These are phyloP conservation scores for Ramaria sp. DNA, from an alignment of 768 basidiomycete species.

Conservation along the genomic window DNA sequence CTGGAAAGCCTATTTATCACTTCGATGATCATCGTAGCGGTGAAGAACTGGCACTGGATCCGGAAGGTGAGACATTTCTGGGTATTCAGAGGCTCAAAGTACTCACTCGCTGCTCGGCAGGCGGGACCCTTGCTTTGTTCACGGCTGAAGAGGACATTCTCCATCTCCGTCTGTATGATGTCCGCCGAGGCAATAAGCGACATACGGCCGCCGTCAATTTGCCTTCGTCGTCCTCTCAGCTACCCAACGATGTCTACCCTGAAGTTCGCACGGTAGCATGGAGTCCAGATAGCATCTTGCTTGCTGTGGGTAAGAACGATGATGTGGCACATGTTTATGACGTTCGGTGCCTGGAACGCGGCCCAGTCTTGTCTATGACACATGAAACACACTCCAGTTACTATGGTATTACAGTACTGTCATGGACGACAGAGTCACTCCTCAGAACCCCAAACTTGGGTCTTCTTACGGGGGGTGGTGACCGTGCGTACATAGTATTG, in stretches of 20 bases:
- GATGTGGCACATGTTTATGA: constrained; percentile 55
- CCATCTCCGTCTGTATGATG: constrained; percentile 42
- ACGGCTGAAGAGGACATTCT: constrained; percentile 17
- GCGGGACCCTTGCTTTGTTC: constrained; percentile 21
- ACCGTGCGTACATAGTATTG: constrained; percentile 35
- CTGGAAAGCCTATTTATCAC: constrained; percentile 16
- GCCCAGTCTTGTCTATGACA: constrained; percentile 35
- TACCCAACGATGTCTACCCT: constrained; percentile 12
- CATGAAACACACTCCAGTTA: constrained; percentile 30
- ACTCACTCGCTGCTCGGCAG: constrained; percentile 10
- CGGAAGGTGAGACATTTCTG: constrained; percentile 30
- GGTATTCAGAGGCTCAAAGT: no score
- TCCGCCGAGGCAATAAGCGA: constrained; percentile 22
- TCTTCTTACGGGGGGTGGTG: constrained; percentile 50
- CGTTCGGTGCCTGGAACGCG: constrained; percentile 34
- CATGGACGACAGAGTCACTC: constrained; percentile 15
- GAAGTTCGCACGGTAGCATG: constrained; percentile 42
- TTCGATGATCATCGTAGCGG: constrained; percentile 42
- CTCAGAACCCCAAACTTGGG: constrained; percentile 31
- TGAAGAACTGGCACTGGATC: constrained; percentile 37
- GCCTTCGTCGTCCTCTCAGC: constrained; percentile 25
- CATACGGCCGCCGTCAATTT: constrained; percentile 19
- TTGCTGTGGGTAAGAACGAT: constrained; percentile 51
- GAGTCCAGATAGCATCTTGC: constrained; percentile 49
- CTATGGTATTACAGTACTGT: constrained; percentile 1